These are phyloP conservation scores for Xylaria sp. DNA, from an alignment of 495 filamentous ascomycete genomes.

Conservation along the genomic window DNA sequence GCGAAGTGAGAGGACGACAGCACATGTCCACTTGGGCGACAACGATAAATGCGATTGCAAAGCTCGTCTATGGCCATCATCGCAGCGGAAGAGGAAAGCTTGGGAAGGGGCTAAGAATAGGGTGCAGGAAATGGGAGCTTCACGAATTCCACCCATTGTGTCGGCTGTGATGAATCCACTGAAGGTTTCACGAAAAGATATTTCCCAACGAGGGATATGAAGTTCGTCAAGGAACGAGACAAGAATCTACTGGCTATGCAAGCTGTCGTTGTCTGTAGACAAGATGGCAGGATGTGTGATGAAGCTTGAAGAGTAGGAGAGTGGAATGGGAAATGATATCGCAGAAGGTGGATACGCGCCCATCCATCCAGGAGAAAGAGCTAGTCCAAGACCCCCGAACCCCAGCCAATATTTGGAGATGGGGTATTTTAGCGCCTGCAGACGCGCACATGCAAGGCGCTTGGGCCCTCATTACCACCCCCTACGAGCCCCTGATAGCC, in stretches of 20 bases:
- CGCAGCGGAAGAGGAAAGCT: conserved; percentile 6
- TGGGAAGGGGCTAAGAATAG: background rate
- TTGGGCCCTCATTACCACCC: conserved; percentile 18
- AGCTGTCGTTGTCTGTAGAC: conserved; percentile 3
- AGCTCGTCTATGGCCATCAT: conserved; percentile 4
- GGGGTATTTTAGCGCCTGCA: conserved; percentile 27
- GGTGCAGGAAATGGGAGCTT: conserved; percentile 17
- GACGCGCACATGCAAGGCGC: conserved; percentile 25
- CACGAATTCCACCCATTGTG: conserved; percentile 26
- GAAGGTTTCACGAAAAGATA: background rate
- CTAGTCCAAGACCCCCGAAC: background rate
- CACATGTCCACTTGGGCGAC: background rate
- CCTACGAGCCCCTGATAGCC: conserved; percentile 7
- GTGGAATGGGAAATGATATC: conserved; percentile 28
- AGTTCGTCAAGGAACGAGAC: conserved; percentile 13
- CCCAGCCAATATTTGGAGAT: conserved; percentile 25
- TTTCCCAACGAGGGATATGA: background rate
- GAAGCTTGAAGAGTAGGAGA: conserved; percentile 21
- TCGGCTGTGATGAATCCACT: background rate
- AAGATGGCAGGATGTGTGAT: conserved; percentile 1
- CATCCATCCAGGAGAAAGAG: conserved; percentile 19
- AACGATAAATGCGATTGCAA: background rate
- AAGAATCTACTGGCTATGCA: background rate
- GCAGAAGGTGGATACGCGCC: conserved; percentile 26
- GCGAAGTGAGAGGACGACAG: conserved; percentile 8